Percentiles rank a stretch among this genome's conserved stretches.
Evolutionary conservation across 306 rosid species (phyloP).

Genomic region (Dryas octopetala): DNA sequence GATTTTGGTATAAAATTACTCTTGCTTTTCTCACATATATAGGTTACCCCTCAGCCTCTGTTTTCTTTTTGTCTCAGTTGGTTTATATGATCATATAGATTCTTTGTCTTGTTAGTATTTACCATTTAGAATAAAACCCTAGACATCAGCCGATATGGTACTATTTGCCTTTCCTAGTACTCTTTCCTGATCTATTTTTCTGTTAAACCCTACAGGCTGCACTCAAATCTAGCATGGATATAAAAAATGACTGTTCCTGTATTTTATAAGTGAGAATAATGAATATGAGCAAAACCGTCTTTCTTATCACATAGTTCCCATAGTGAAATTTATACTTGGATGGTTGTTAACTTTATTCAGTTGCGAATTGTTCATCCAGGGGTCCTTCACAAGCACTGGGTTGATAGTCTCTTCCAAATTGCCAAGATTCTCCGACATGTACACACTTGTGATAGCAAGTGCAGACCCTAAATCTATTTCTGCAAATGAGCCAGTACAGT

Average conservation of each 20-base stretch:
- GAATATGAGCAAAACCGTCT: neutral
- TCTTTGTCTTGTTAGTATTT: neutral
- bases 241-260: neutral
- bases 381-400: slow-evolving; percentile 56
- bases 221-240: neutral
- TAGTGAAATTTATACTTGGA: too few species aligned
- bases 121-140: neutral
- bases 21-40: neutral
- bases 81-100: neutral
- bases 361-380: slow-evolving; percentile 29
- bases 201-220: neutral
- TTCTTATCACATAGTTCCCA: neutral
- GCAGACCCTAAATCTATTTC: slow-evolving; percentile 63
- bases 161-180: neutral
- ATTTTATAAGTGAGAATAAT: neutral
- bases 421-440: slow-evolving; percentile 60
- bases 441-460: slow-evolving; percentile 49
- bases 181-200: neutral
- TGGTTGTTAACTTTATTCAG: neutral
- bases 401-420: slow-evolving; percentile 55
- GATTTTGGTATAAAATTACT: neutral
- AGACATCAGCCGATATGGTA: neutral
- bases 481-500: slow-evolving; percentile 41
- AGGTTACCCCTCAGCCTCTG: neutral
- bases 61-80: neutral